phyloP scores from a whole-genome alignment of 306 rosid species.

The Acacia melanoxylon region DNA sequence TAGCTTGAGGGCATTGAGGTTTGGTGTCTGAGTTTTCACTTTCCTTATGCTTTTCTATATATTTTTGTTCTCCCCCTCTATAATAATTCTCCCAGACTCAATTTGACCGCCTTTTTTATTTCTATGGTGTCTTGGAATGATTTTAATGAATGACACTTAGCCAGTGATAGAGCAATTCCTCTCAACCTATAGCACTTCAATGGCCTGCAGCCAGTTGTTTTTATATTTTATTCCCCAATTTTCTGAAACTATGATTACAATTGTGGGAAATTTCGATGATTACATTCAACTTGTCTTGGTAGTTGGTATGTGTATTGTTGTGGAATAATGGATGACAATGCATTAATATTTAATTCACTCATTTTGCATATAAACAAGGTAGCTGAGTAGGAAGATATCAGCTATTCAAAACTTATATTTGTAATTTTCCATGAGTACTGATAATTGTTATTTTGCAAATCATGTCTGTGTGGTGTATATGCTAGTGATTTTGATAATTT shows the following conservation, averaged over 20 bases:
- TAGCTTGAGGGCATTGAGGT: neutral
- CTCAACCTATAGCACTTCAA: neutral
- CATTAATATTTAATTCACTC: neutral
- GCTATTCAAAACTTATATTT: neutral
- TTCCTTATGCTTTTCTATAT: neutral
- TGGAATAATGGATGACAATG: neutral
- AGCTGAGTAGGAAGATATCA: neutral
- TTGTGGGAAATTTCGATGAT: neutral
- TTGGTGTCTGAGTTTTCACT: neutral
- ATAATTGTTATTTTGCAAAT: neutral
- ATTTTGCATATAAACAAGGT: neutral
- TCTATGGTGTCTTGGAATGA: neutral
- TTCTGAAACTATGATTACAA: neutral
- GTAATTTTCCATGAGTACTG: neutral
- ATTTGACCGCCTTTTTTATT: neutral
- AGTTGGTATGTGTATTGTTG: neutral
- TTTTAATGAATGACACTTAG: neutral
- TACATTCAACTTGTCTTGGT: neutral
- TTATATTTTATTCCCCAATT: neutral
- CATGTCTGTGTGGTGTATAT: neutral
- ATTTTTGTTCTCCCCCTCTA: neutral
- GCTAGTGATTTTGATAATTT: neutral
- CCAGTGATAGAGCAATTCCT: neutral
- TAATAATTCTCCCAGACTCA: neutral
- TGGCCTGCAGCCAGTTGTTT: neutral